Conservation (phyloP, 441 rosid genomes). For the Daphne laureola region DNA sequence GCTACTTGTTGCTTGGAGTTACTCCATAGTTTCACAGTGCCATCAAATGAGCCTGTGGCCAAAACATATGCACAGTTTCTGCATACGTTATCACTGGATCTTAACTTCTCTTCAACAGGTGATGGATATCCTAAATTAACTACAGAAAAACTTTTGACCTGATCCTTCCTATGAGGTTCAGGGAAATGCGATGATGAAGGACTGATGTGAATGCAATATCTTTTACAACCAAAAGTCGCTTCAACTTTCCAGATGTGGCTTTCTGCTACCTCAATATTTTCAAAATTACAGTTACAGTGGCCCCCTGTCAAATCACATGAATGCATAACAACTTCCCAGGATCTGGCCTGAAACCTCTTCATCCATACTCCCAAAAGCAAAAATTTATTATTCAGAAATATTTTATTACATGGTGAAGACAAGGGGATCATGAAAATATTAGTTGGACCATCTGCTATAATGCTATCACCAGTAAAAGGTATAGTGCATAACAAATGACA, state of each 20-base stretch:
- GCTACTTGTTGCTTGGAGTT: conserved; percentile 31
- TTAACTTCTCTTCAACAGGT: conserved; percentile 25
- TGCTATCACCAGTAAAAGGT: conserved; percentile 39
- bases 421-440: conserved; percentile 59
- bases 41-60: conserved; percentile 86
- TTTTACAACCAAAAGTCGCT: conserved; percentile 37
- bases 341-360: conserved; percentile 53
- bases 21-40: conserved; percentile 82
- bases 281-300: conserved; percentile 43
- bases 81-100: conserved; percentile 20
- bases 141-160: conserved; percentile 69
- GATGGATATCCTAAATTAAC: conserved; percentile 41
- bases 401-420: conserved; percentile 42
- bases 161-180: conserved; percentile 45
- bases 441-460: conserved; percentile 48
- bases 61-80: conserved; percentile 52
- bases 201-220: conserved; percentile 43
- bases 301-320: conserved; percentile 31
- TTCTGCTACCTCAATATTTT: conserved; percentile 27
- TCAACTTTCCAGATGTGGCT: conserved; percentile 37
- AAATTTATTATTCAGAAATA: conserved; percentile 41
- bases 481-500: conserved; percentile 66
- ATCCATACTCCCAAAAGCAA: conserved; percentile 75
- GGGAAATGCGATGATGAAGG: conserved; percentile 65
- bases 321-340: conserved; percentile 73